These are phyloP conservation scores for Sordariomycetes sp. DNA, from an alignment of 2,329 filamentous ascomycete genomes.

Conservation along the genomic window DNA sequence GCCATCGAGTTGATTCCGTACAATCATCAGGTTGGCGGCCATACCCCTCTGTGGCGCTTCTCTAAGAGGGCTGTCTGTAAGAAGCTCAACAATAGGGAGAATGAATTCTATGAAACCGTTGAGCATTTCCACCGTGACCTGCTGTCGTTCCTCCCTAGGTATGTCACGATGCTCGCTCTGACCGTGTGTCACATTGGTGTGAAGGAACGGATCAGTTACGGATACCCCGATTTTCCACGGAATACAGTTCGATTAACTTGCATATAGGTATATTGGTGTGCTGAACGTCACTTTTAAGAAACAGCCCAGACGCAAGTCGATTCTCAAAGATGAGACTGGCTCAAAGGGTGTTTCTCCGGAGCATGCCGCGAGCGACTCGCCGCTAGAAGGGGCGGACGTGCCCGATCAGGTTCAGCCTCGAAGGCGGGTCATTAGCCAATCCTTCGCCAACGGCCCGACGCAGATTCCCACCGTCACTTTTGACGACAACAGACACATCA, in stretches of 20 bases:
- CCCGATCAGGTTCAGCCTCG: slow-evolving; percentile 8
- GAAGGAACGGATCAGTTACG: slow-evolving; percentile 1
- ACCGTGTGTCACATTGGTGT: not conserved
- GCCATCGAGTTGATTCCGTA: slow-evolving; percentile 96
- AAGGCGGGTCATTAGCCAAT: slow-evolving; percentile 53
- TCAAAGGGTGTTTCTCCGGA: slow-evolving; percentile 4
- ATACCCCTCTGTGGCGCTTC: slow-evolving; percentile 93
- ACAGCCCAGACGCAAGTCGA: slow-evolving; percentile 52
- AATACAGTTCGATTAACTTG: not conserved
- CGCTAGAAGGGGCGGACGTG: not conserved
- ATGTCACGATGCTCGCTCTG: slow-evolving; percentile 16
- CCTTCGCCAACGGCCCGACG: slow-evolving; percentile 49
- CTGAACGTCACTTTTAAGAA: slow-evolving; percentile 93
- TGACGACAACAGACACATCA: slow-evolving; percentile 86
- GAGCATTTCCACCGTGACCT: slow-evolving; percentile 84
- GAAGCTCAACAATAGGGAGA: slow-evolving; percentile 93
- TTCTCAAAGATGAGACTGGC: slow-evolving; percentile 27
- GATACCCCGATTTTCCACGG: not conserved
- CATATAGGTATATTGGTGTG: slow-evolving; percentile 79
- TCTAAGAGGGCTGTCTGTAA: slow-evolving; percentile 94
- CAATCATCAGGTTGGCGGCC: slow-evolving; percentile 92
- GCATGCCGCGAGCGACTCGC: not conserved
- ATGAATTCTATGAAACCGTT: slow-evolving; percentile 96
- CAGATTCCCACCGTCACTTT: slow-evolving; percentile 83
- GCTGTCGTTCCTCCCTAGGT: slow-evolving; percentile 82